Base-by-base conservation (phyloP, 306 rosid genomes). In the Datisca glomerata region DNA sequence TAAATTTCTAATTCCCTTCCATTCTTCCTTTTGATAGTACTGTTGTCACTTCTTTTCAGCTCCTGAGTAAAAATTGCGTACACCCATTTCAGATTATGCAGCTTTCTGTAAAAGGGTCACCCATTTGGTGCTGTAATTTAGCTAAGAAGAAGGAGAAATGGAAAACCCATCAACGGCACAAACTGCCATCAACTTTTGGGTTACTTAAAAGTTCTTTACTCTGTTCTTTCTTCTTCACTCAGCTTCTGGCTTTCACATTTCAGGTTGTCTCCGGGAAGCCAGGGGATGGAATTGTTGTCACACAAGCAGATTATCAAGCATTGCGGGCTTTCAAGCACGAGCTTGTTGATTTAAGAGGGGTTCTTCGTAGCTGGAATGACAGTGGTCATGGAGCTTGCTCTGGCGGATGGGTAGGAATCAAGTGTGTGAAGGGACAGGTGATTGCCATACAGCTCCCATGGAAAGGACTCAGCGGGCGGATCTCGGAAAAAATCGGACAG, bases 401-500 rank as follows among this genome's bases (percentile, higher is more conserved):
- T 3, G 98, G 97, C 22, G 55, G 71, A 5, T 89, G 98, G 98
- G 74, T 48, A 16, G 98, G 98, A 33, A 84, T 89, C 65, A 89
- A 89, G 55, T 89, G 98, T 51, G 74, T 71, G 24, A 78, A 72
- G 3, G 98, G 98, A 2, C 84, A 84, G 18, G 98, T 89, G 21
- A 70, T 89, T 41, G 93, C 80, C 4, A 75, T 89, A 43, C 98
- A 89, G 60, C 84, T 89, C 64, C 98, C 98, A 21, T 89, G 95
- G 95, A 84, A 54, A 60, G 81, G 81, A 12, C 71, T 89, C 2
- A 84, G 86, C 1, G 98, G 98, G 0, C n/a, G 58, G 32, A 84
- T 89, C 59, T 80, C 95, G 0, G 79, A 84, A 60, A 72, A 70
- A 52, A 80, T 89, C 33, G 91, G 93, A 7, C 76, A 71, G 28